Base-by-base conservation (phyloP, 495 filamentous ascomycete genomes). In the Baudoinia panamericana region DNA sequence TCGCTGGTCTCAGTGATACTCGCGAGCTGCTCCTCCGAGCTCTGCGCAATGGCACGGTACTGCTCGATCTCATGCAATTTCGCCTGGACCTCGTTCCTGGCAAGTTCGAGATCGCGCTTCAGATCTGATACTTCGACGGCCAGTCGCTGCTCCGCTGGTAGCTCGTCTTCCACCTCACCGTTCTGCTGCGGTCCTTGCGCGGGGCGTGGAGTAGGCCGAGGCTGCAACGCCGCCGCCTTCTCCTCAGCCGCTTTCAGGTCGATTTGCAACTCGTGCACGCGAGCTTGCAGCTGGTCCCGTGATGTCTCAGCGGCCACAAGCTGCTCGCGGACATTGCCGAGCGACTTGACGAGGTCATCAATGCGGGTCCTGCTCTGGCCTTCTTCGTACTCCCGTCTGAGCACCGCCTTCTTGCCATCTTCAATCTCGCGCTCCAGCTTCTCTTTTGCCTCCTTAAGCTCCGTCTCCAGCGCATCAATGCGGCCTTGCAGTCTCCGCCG, bases 211-310 rank as follows among this genome's bases (percentile, higher is more conserved):
- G 76, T 81, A 4, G 81, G 75, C 25, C 73, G 69, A 16, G 82
- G 76, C 38, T 88, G 83, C 21, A 95, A 67, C 3, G 81, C 73
- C 46, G 78, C 78, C 10, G 81, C 63, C 17, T 82, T 78, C 54
- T 96, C 92, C 57, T 95, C 84, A 5, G 84, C 82, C 54, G 76
- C 83, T 50, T 76, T 77, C 25, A 96, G 70, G 58, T 95, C 83
- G 38, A 88, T 80, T 33, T 75, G 78, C 36, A 96, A 64, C 58
- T 96, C 88, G 46, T 92, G 80, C 11, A 93, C 83, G 34, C 85
- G 70, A 11, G 78, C 68, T 54, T 93, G 87, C 1, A 96, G 66
- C 56, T 93, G 80, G 58, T 95, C 90, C 16, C 82, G 76, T 5
- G 73, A 78, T 8, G 86, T 90, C 64, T 88, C 93, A 7, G 76